These are phyloP conservation scores for Calonectria ilicicola DNA, from an alignment of 2,329 filamentous ascomycete genomes.

Conservation along the genomic window DNA sequence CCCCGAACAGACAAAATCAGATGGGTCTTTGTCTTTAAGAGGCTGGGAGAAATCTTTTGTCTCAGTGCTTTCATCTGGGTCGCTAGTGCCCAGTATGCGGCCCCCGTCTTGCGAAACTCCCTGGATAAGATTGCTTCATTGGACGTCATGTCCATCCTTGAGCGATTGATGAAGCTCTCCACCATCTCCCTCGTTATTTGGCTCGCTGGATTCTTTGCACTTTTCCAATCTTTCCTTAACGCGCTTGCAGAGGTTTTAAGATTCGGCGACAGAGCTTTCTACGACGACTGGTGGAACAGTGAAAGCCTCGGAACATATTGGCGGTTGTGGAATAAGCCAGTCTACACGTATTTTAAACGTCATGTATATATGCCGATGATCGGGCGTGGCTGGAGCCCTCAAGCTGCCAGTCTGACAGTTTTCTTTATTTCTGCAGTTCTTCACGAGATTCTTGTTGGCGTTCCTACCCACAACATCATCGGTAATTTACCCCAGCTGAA, in stretches of 20 bases:
- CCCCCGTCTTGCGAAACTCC: constrained; percentile 89
- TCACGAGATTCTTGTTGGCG: constrained; percentile 91
- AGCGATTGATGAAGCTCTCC: constrained; percentile 92
- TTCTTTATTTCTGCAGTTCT: constrained; percentile 90
- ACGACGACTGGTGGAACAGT: constrained; percentile 98
- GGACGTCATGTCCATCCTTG: constrained; percentile 83
- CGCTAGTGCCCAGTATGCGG: constrained; percentile 91
- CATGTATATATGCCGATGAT: constrained; percentile 93
- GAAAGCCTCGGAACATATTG: constrained; percentile 89
- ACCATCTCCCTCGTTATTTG: constrained; percentile 97
- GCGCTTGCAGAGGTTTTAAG: constrained; percentile 88
- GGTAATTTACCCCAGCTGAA: constrained; percentile 62
- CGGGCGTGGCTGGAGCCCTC: constrained; percentile 82
- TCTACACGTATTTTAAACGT: constrained; percentile 95
- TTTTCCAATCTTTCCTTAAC: constrained; percentile 95
- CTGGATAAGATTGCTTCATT: constrained; percentile 87
- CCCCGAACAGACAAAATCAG: constrained; percentile 85
- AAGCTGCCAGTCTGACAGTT: constrained; percentile 80
- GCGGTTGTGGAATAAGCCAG: constrained; percentile 97
- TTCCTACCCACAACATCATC: constrained; percentile 94
- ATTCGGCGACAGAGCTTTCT: constrained; percentile 95
- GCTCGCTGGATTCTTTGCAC: constrained; percentile 96
- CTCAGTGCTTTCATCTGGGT: constrained; percentile 95
- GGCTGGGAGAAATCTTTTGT: constrained; percentile 80
- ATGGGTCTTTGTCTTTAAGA: constrained; percentile 89